These are phyloP conservation scores for Epichloe sp. DNA, from an alignment of 2,329 filamentous ascomycete genomes.

Conservation along the genomic window DNA sequence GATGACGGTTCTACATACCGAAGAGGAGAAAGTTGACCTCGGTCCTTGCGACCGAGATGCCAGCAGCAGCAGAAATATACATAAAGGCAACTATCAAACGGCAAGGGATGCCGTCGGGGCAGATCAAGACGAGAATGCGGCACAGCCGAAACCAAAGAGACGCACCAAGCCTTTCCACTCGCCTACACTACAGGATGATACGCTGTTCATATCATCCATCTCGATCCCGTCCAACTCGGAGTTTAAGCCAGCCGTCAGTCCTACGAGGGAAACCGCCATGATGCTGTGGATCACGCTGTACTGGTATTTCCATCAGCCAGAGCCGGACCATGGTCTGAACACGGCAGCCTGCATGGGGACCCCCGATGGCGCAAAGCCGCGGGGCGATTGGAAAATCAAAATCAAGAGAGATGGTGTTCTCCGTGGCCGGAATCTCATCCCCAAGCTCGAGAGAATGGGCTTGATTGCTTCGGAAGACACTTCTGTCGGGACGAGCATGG, in stretches of 20 bases:
- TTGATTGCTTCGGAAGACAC: conserved; percentile 66
- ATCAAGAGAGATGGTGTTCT: conserved; percentile 83
- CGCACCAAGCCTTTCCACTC: conserved; percentile 38
- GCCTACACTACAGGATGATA: conserved; percentile 68
- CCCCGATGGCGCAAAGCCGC: conserved; percentile 56
- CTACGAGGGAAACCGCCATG: conserved; percentile 84
- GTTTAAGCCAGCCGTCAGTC: conserved; percentile 66
- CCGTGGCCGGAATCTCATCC: conserved; percentile 67
- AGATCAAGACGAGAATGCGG: conserved; percentile 12
- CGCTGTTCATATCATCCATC: conserved; percentile 83
- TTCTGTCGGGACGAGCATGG: conserved; percentile 52
- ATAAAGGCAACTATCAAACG: neutral
- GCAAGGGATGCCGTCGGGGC: neutral
- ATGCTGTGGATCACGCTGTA: conserved; percentile 91
- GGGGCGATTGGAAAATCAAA: conserved; percentile 74
- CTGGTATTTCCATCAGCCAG: conserved; percentile 92
- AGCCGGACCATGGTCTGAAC: conserved; percentile 51
- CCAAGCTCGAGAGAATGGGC: conserved; percentile 89
- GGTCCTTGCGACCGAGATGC: conserved; percentile 2
- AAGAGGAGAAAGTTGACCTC: conserved; percentile 23
- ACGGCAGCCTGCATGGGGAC: conserved; percentile 53
- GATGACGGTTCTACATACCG: conserved; percentile 75
- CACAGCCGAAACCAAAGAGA: conserved; percentile 13
- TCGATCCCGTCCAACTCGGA: conserved; percentile 70
- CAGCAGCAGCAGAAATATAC: neutral